Evolutionary conservation across 352 stramenopile genomes (phyloP), one percentile per base, ranked within the genome.

Genomic region (Pythium insidiosum): DNA sequence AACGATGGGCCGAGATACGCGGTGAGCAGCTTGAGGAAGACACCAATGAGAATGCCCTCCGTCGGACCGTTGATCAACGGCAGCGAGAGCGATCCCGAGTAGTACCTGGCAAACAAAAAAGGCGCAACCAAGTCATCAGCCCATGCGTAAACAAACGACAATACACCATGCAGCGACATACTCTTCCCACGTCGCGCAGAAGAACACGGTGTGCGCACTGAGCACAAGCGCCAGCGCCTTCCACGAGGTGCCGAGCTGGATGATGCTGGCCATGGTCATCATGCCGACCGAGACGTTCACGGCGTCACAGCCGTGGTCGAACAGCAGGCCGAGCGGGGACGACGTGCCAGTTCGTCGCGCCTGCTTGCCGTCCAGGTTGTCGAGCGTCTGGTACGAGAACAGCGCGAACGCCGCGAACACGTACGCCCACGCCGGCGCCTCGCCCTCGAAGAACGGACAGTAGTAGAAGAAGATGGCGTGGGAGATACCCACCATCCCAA

Each of bases 41-140:
- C 66, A 2, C 63, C 81, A 38, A 95, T 84, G 28, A 98, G 53
- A 33, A 99, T 84, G 47, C 96, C 96, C 63, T 99, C 95, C 11
- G 74, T 97, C 2, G 96, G 95, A 15, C 95, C 96, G 68, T 99
- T 99, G 50, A 99, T 84, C 24, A 96, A 73, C 24, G 95, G 95
- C 38, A 99, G 67, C 47, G 97, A 77, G 10, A 99, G 71, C 51
- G 88, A 82, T 21, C 94, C 93, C 1, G 85, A 98, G 73, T 98
- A 96, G 70, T 98, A 98, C 31, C 68, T 79, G 22, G 24, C 22
- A 26, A 5, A 46, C 1, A 11, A 1, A 16, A n/a, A n/a, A n/a
- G n/a, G n/a, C n/a, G n/a, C 28, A 33, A 33, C 9, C 28, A 33
- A 33, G 9, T 33, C 28, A 15, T 33, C 28, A 33, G 9, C 15